Conservation (phyloP, 495 filamentous ascomycete species). For the Corynascus novoguineensis region DNA sequence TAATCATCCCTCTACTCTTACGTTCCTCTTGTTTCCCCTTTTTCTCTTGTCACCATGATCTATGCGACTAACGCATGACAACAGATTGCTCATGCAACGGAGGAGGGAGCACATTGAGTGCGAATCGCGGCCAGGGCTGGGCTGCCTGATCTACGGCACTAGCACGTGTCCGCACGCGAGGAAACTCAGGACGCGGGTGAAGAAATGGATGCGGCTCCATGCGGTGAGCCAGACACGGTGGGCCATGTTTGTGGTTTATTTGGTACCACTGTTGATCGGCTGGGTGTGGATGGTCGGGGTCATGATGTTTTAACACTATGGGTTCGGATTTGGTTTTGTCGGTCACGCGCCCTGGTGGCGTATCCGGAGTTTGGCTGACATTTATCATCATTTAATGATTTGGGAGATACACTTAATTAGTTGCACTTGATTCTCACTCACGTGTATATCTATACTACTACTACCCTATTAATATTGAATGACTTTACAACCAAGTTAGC, state of each 20-base stretch:
- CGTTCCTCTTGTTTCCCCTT: neutral
- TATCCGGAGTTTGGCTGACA: no score
- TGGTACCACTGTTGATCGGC: constrained; percentile 7
- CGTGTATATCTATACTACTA: no score
- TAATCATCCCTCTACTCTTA: neutral
- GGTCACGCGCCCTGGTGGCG: neutral
- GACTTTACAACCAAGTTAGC: no score
- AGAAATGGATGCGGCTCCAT: constrained; percentile 32
- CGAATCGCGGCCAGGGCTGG: constrained; percentile 46
- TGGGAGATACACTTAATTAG: no score
- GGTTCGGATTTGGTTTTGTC: no score
- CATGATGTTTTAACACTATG: neutral
- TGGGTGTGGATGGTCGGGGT: constrained; percentile 13
- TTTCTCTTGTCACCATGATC: no score
- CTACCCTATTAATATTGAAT: no score
- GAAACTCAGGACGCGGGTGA: constrained; percentile 27
- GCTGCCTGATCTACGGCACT: constrained; percentile 49
- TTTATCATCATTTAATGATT: no score
- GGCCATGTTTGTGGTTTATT: constrained; percentile 18
- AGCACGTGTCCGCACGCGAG: constrained; percentile 35
- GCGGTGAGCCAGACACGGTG: neutral
- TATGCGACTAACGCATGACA: neutral
- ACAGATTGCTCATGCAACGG: constrained; percentile 49
- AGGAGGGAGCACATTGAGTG: constrained; percentile 50
- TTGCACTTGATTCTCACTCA: no score